phyloP scores from a whole-genome alignment of 2,329 filamentous ascomycete species.

The Diplodia mutila region DNA sequence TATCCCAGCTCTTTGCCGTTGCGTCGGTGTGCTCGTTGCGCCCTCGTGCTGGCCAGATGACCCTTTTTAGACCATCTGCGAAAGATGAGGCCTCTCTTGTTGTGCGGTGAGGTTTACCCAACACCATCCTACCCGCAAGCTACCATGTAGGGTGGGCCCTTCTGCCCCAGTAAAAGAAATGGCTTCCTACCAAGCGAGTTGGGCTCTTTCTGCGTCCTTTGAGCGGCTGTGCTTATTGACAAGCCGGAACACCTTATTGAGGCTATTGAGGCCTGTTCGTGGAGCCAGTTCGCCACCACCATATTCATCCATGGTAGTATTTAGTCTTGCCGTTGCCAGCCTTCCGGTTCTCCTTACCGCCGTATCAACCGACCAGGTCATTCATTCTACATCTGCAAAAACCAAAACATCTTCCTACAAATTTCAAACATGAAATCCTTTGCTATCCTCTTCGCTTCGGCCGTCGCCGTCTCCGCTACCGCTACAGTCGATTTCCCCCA shows the following conservation, averaged over 20 bases:
- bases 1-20: background rate
- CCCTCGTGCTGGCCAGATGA: background rate
- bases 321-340: background rate
- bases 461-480: constrained; percentile 48
- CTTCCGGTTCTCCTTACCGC: constrained; percentile 24
- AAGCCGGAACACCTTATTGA: constrained; percentile 2
- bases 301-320: constrained; percentile 7
- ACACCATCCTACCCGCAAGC: too few relatives aligned
- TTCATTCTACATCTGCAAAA: constrained; percentile 17
- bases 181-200: too few relatives aligned
- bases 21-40: too few relatives aligned
- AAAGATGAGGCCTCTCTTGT: too few relatives aligned
- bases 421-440: constrained; percentile 54
- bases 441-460: constrained; percentile 45
- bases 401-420: background rate
- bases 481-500: constrained; percentile 41
- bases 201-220: background rate
- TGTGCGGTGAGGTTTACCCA: too few relatives aligned
- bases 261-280: constrained; percentile 28
- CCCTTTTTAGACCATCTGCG: too few relatives aligned
- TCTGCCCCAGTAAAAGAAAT: too few relatives aligned
- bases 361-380: constrained; percentile 29
- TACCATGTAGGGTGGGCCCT: too few relatives aligned
- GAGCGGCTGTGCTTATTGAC: background rate
- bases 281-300: background rate